Percentiles rank a stretch among this genome's conserved stretches.
These are phyloP conservation scores for Vitis amurensis DNA, from an alignment of 164 flowering plant species.

Conservation along the genomic window DNA sequence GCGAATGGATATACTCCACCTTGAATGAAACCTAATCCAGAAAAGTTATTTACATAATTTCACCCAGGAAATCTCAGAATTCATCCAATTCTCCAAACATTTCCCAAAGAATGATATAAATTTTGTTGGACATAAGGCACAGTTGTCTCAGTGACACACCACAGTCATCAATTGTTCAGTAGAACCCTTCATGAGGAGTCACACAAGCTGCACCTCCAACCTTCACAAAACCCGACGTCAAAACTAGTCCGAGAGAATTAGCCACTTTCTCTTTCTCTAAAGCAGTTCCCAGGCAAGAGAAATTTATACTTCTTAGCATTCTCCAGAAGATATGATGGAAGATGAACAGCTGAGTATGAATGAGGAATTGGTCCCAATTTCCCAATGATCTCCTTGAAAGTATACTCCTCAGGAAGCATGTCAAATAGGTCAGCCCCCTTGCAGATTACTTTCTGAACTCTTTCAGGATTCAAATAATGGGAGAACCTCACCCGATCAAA, in stretches of 20 bases:
- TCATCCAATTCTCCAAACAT: slow-evolving; percentile 13
- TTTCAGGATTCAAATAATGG: slow-evolving; percentile 58
- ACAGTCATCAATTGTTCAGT: slow-evolving; percentile 17
- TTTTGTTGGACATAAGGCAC: slow-evolving; percentile 15
- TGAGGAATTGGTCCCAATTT: slow-evolving; percentile 68
- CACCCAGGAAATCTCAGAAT: slow-evolving; percentile 9
- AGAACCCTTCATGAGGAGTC: slow-evolving; percentile 23
- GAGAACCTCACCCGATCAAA: slow-evolving; percentile 76
- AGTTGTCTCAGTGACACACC: slow-evolving; percentile 18
- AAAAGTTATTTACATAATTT: slow-evolving; percentile 29
- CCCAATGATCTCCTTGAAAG: slow-evolving; percentile 60
- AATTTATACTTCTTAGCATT: slow-evolving; percentile 45
- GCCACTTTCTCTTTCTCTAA: slow-evolving; percentile 50
- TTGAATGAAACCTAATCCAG: slow-evolving; percentile 15
- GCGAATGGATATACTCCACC: slow-evolving; percentile 13
- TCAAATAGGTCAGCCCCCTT: slow-evolving; percentile 59
- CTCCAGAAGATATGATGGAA: slow-evolving; percentile 50
- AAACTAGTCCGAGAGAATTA: slow-evolving; percentile 9
- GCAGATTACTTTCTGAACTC: slow-evolving; percentile 78
- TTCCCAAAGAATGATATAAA: slow-evolving; percentile 22
- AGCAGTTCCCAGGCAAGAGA: slow-evolving; percentile 59
- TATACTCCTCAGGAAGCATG: slow-evolving; percentile 67
- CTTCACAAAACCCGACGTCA: slow-evolving; percentile 16
- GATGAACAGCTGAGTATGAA: slow-evolving; percentile 63
- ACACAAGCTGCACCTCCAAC: slow-evolving; percentile 21